Conservation (phyloP, 2,329 filamentous ascomycete genomes). For the Neocucurbitaria cava region DNA sequence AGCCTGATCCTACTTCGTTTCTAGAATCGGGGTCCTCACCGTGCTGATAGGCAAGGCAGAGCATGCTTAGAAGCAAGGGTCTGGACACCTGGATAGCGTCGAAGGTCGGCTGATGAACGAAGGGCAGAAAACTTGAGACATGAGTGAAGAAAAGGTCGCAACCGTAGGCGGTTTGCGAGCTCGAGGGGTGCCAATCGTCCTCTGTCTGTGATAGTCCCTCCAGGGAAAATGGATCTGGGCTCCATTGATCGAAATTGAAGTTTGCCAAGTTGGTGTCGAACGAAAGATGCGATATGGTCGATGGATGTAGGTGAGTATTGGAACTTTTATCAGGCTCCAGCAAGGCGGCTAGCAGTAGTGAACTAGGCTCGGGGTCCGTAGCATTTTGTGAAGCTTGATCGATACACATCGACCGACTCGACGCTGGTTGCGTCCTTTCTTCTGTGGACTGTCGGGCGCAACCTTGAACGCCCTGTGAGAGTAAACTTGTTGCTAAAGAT, state of each 20-base stretch:
- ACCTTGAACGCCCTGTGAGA: neutral
- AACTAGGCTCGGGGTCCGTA: neutral
- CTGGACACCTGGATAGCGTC: constrained; percentile 4
- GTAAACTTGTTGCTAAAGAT: neutral
- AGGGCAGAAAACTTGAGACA: constrained; percentile 13
- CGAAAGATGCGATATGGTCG: neutral
- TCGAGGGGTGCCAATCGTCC: constrained; percentile 17
- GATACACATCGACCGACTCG: neutral
- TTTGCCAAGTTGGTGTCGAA: constrained; percentile 2
- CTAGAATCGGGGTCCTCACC: constrained; percentile 22
- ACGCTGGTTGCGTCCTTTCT: neutral
- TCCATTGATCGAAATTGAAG: constrained; percentile 14
- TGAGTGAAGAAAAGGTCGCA: constrained; percentile 20
- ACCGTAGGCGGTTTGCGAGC: constrained; percentile 11
- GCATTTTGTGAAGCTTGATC: neutral
- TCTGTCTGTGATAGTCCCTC: constrained; percentile 4
- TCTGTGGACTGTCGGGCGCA: neutral
- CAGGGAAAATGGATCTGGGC: constrained; percentile 10
- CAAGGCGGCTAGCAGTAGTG: neutral
- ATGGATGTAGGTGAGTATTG: neutral
- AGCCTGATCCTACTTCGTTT: constrained; percentile 13
- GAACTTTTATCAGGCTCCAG: neutral
- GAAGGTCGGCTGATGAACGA: constrained; percentile 24
- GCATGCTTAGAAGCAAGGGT: constrained; percentile 21
- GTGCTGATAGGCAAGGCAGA: constrained; percentile 25